These are phyloP conservation scores for Colletotrichum australisinense DNA, from an alignment of 2,329 filamentous ascomycete genomes.

Conservation along the genomic window DNA sequence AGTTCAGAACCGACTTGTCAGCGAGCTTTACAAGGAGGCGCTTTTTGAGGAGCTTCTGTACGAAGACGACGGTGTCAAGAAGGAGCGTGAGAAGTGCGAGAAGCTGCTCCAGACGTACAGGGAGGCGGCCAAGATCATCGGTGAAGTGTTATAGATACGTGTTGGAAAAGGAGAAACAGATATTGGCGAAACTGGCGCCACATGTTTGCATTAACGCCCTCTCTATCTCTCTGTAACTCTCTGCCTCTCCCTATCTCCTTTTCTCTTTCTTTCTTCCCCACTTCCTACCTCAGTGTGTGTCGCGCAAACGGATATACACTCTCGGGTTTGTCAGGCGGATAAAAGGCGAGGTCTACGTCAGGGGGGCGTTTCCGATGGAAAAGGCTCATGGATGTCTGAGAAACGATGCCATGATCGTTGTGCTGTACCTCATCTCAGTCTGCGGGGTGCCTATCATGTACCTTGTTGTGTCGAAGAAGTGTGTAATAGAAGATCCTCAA, in stretches of 20 bases:
- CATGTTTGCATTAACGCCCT: conserved; percentile 8
- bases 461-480: conserved; percentile 3
- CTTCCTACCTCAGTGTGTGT: background rate
- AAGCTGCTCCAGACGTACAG: conserved; percentile 94
- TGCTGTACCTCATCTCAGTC: background rate
- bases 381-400: conserved; percentile 3
- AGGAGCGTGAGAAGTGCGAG: conserved; percentile 98
- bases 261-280: background rate
- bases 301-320: background rate
- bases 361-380: conserved; percentile 5
- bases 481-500: conserved; percentile 26
- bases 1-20: conserved; percentile 96
- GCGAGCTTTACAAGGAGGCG: conserved; percentile 91
- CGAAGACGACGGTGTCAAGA: conserved; percentile 97
- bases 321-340: conserved; percentile 6
- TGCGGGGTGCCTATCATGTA: conserved; percentile 9
- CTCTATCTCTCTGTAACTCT: background rate
- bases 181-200: conserved; percentile 4
- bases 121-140: conserved; percentile 97
- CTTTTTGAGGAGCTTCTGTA: conserved; percentile 94
- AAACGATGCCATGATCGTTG: background rate
- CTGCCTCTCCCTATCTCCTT: background rate
- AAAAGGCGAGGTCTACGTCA: conserved; percentile 7
- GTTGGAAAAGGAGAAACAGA: conserved; percentile 28
- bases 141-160: conserved; percentile 81